Evolutionary conservation across 768 basidiomycete species (phyloP), one percentile per base, ranked within the genome.

Genomic region (Termitomyces heimii): DNA sequence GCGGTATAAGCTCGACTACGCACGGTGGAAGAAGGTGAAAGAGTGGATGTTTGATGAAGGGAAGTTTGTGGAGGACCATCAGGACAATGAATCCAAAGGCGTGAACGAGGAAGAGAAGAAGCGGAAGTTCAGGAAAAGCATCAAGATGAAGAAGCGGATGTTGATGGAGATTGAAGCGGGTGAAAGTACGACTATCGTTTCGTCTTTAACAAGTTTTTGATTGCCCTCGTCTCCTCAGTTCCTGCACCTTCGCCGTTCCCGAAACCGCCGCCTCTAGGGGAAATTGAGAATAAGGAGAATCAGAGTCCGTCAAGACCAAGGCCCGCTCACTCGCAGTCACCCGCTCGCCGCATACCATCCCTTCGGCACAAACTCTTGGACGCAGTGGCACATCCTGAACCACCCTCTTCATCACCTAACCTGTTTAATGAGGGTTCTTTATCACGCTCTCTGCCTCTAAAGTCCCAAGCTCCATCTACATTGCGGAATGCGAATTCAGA

Each of bases 1-100:
- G 22, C 77, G 75, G 20, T 82, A 82, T 67, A 75, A 78, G 58
- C 57, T 60, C 20, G 81, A 87, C 65, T 83, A 77, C 68, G 77
- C 77, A 65, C 79, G 74, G 56, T 86, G 82, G 82, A 68, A 68
- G 43, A 64, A 62, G 16, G 73, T 81, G 62, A 77, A 76, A 51
- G 59, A 67, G 29, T 82, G 76, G 77, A 61, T 81, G 5, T 73
- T 73, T 47, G 63, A 60, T 32, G 71, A 78, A 39, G 62, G 72
- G 14, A 67, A 64, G 18, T 58, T 67, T n/a, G 66, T 63, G 3
- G 64, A 29, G 10, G 26, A 37, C 9, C 22, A 50, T 1, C 18
- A 37, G 34, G 28, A 71, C 12, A 61, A 68, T 39, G 52, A 60
- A 2, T 22, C 24, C 13, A 22, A 22, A 16, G 58, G 56, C 18